Percentiles rank a stretch among this genome's conserved stretches.
Evolutionary conservation across 305 asterid species (phyloP).

Genomic region (Solanum hybrid): DNA sequence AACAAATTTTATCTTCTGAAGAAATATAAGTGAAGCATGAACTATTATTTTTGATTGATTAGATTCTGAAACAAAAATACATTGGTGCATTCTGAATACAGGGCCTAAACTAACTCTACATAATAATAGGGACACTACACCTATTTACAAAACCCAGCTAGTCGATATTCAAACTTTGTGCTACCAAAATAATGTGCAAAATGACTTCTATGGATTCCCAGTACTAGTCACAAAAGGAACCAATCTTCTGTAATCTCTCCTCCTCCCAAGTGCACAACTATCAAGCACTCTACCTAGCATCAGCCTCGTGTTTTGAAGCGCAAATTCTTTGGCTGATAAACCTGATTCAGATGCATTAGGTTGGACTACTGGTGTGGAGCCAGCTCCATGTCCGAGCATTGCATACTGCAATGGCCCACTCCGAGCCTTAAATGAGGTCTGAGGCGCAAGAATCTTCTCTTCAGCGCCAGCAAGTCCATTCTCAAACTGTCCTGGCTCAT

Average conservation of each 20-base stretch:
- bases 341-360: constrained; percentile 44
- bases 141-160: constrained; percentile 33
- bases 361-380: constrained; percentile 29
- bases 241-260: constrained; percentile 84
- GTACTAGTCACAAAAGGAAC: constrained; percentile 90
- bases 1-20: neutral
- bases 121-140: constrained; percentile 20
- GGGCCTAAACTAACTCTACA: constrained; percentile 28
- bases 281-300: constrained; percentile 93
- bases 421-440: constrained; percentile 88
- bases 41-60: constrained; percentile 2
- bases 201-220: constrained; percentile 37
- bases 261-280: constrained; percentile 79
- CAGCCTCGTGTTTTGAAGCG: constrained; percentile 78
- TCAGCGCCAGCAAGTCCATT: constrained; percentile 65
- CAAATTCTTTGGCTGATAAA: constrained; percentile 52
- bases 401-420: constrained; percentile 93
- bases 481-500: constrained; percentile 57
- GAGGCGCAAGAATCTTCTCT: constrained; percentile 71
- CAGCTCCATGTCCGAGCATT: constrained; percentile 44
- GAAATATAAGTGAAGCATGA: neutral
- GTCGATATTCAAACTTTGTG: constrained; percentile 12
- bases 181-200: constrained; percentile 12
- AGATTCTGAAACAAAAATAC: neutral
- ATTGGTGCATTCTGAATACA: constrained; percentile 17